These are phyloP conservation scores for Ustilago cynodontis DNA, from an alignment of 1,284 basidiomycete genomes.

Conservation along the genomic window DNA sequence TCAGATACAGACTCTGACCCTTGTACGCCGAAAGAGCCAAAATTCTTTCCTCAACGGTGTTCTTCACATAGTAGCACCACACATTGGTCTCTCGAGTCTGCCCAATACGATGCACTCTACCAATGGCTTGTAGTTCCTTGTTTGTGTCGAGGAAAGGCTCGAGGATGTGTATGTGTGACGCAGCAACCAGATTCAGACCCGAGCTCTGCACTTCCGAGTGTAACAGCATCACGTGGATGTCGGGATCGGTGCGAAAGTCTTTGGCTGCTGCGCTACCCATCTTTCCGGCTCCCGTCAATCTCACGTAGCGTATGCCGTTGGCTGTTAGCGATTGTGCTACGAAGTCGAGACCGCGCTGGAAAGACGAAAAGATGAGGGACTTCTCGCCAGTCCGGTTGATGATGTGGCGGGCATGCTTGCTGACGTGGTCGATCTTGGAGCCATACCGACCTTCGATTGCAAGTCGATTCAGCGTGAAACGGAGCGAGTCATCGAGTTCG, in stretches of 20 bases:
- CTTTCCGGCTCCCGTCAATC: slow-evolving; percentile 54
- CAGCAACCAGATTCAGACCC: slow-evolving; percentile 62
- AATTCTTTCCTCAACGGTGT: slow-evolving; percentile 65
- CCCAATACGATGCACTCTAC: slow-evolving; percentile 65
- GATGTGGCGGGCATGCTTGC: slow-evolving; percentile 57
- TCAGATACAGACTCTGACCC: slow-evolving; percentile 57
- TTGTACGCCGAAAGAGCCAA: slow-evolving; percentile 50
- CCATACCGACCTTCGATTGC: slow-evolving; percentile 56
- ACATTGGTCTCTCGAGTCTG: slow-evolving; percentile 60
- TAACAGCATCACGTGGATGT: slow-evolving; percentile 59
- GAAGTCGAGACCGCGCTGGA: slow-evolving; percentile 63
- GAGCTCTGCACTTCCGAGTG: slow-evolving; percentile 66
- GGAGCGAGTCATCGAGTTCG: slow-evolving; percentile 39
- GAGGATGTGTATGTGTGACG: slow-evolving; percentile 62
- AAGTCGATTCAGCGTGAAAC: slow-evolving; percentile 28
- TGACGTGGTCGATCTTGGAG: slow-evolving; percentile 64
- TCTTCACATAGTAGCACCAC: slow-evolving; percentile 61
- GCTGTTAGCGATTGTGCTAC: slow-evolving; percentile 60
- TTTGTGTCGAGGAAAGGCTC: slow-evolving; percentile 66
- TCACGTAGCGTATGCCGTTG: slow-evolving; percentile 56
- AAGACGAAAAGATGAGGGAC: slow-evolving; percentile 65
- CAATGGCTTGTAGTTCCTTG: slow-evolving; percentile 65
- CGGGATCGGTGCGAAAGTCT: slow-evolving; percentile 47
- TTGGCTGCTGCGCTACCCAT: slow-evolving; percentile 36
- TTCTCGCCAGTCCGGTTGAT: slow-evolving; percentile 54